Conservation (phyloP, 257 asterid genomes). For the Echium plantagineum region DNA sequence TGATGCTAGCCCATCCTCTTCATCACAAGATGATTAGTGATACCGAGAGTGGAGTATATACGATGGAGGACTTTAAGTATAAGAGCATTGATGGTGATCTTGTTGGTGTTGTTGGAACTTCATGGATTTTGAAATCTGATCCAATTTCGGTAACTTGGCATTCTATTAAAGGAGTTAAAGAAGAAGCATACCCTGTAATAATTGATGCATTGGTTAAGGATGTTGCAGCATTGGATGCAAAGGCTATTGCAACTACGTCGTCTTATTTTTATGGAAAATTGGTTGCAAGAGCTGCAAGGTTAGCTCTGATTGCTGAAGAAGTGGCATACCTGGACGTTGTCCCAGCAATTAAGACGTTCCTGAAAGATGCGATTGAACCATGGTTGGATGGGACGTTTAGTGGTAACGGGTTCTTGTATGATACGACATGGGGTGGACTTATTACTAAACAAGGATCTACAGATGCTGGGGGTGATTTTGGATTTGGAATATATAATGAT, state of each 20-base stretch:
- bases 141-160: conserved; percentile 86
- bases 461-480: too few relatives aligned
- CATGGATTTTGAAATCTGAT: conserved; percentile 66
- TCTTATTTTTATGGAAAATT: too few relatives aligned
- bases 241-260: conserved; percentile 30
- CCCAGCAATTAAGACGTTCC: conserved; percentile 49
- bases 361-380: conserved; percentile 75
- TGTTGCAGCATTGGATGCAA: conserved; percentile 43
- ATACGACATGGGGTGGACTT: too few relatives aligned
- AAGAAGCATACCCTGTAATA: conserved; percentile 42
- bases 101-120: conserved; percentile 86
- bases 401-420: conserved; percentile 72
- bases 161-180: conserved; percentile 63
- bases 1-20: conserved; percentile 93
- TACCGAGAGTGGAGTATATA: too few relatives aligned
- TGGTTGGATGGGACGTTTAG: conserved; percentile 79
- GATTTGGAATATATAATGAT: too few relatives aligned
- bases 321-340: conserved; percentile 49
- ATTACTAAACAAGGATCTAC: too few relatives aligned
- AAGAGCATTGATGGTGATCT: too few relatives aligned
- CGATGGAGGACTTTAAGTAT: too few relatives aligned
- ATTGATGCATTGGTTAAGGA: conserved; percentile 47
- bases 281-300: too few relatives aligned
- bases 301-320: conserved; percentile 89
- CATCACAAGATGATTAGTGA: too few relatives aligned